phyloP scores from a whole-genome alignment of 768 basidiomycete genomes.

The Gloeostereum incarnatum region DNA sequence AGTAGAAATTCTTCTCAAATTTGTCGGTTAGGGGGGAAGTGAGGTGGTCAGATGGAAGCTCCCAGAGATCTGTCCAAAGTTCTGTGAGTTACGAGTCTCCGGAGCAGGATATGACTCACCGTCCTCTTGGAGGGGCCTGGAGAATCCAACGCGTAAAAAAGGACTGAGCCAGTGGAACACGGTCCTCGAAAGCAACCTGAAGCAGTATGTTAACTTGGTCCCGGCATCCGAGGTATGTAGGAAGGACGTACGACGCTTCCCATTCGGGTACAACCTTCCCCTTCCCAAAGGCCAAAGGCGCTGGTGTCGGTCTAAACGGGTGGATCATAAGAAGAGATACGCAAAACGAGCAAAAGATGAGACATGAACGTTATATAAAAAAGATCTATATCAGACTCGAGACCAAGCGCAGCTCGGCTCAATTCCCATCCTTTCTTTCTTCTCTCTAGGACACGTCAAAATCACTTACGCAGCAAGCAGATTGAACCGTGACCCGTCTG shows the following conservation, averaged over 20 bases:
- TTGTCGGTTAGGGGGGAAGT: slow-evolving; percentile 28
- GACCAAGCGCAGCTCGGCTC: too few relatives aligned
- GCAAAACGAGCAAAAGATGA: too few relatives aligned
- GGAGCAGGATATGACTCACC: slow-evolving; percentile 21
- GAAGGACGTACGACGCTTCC: slow-evolving; percentile 24
- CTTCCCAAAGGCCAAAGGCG: slow-evolving; percentile 13
- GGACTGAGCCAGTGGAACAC: slow-evolving; percentile 46
- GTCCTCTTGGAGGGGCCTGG: slow-evolving; percentile 46
- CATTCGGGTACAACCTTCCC: slow-evolving; percentile 12
- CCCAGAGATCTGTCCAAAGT: slow-evolving; percentile 38
- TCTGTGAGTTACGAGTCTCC: background rate
- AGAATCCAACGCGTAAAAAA: slow-evolving; percentile 48
- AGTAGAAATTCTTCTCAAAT: slow-evolving; percentile 38
- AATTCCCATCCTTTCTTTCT: too few relatives aligned
- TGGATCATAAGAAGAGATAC: too few relatives aligned
- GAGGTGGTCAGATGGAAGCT: slow-evolving; percentile 27
- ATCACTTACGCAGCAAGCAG: too few relatives aligned
- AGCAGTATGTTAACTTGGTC: background rate
- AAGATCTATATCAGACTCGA: too few relatives aligned
- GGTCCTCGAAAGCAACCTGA: slow-evolving; percentile 35
- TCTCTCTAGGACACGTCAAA: too few relatives aligned
- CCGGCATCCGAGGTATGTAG: background rate
- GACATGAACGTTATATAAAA: too few relatives aligned
- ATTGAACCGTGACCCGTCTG: too few relatives aligned
- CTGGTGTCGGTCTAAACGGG: slow-evolving; percentile 12